These are phyloP conservation scores for Yamadazyma atmosphaerica DNA, from an alignment of 1,139 yeast species.

Conservation along the genomic window DNA sequence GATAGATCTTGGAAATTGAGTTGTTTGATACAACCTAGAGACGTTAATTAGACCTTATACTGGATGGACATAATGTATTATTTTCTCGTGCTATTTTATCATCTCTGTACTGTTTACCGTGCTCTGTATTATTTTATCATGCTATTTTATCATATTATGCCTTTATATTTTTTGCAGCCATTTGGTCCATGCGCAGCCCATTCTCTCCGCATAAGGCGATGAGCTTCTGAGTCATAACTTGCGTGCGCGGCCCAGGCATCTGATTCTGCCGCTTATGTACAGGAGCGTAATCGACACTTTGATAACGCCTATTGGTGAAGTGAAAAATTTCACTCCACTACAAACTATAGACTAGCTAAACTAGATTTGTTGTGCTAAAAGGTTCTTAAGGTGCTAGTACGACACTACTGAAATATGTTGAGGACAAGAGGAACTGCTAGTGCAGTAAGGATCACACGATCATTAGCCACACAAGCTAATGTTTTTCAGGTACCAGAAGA, in stretches of 20 bases:
- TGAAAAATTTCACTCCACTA: slow-evolving; percentile 7
- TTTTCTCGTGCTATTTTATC: neutral
- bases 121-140: neutral
- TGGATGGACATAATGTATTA: neutral
- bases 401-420: slow-evolving; percentile 6
- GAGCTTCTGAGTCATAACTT: slow-evolving; percentile 9
- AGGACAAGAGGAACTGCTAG: slow-evolving; percentile 5
- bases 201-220: no score
- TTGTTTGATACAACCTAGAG: slow-evolving; percentile 51
- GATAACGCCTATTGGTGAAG: slow-evolving; percentile 10
- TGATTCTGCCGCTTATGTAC: neutral
- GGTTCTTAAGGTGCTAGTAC: no score
- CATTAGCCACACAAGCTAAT: slow-evolving; percentile 37
- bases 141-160: neutral
- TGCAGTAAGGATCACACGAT: slow-evolving; percentile 15
- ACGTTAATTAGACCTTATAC: slow-evolving; percentile 10
- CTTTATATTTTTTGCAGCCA: neutral
- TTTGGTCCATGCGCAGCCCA: neutral
- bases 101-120: neutral
- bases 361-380: no score
- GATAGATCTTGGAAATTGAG: slow-evolving; percentile 77
- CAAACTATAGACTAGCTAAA: neutral
- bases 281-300: slow-evolving; percentile 11
- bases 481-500: slow-evolving; percentile 53
- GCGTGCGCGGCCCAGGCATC: neutral